phyloP scores from a whole-genome alignment of 1,284 basidiomycete species.

The Ganoderma resinaceum region DNA sequence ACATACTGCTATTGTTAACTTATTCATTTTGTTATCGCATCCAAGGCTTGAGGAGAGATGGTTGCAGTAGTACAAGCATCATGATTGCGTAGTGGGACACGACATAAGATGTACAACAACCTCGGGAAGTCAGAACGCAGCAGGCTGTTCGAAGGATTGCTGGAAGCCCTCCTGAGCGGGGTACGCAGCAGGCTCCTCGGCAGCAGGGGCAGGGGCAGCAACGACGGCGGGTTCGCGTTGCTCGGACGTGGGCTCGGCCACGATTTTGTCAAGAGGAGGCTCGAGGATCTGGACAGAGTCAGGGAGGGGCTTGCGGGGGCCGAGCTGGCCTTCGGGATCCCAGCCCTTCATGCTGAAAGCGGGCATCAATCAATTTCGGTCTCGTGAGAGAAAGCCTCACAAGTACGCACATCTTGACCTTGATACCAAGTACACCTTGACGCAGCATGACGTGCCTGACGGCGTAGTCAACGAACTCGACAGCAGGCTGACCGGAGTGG shows the following conservation, averaged over 20 bases:
- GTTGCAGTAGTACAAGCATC: conserved; percentile 18
- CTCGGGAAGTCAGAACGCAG: conserved; percentile 39
- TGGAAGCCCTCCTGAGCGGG: conserved; percentile 47
- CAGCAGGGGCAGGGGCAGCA: conserved; percentile 55
- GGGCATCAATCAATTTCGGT: conserved; percentile 19
- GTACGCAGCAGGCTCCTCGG: conserved; percentile 56
- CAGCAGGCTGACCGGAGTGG: conserved; percentile 98
- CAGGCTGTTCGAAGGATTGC: conserved; percentile 42
- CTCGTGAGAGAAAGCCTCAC: neutral
- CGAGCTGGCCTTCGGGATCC: conserved; percentile 90
- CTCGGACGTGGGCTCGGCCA: conserved; percentile 82
- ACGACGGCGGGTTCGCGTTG: conserved; percentile 70
- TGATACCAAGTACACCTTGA: conserved; percentile 99
- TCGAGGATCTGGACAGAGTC: conserved; percentile 94
- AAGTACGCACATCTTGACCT: conserved; percentile 94
- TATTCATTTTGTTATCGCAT: neutral
- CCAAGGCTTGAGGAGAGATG: neutral
- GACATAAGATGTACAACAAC: conserved; percentile 26
- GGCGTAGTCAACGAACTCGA: conserved; percentile 98
- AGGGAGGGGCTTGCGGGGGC: conserved; percentile 94
- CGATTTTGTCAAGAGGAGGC: conserved; percentile 81
- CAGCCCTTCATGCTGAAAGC: conserved; percentile 89
- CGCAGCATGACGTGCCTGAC: conserved; percentile 98
- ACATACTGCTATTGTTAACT: neutral
- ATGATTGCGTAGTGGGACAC: conserved; percentile 23